Evolutionary conservation across 805 yeast genomes (phyloP).

Genomic region (Tetrapisispora nanseiensis): DNA sequence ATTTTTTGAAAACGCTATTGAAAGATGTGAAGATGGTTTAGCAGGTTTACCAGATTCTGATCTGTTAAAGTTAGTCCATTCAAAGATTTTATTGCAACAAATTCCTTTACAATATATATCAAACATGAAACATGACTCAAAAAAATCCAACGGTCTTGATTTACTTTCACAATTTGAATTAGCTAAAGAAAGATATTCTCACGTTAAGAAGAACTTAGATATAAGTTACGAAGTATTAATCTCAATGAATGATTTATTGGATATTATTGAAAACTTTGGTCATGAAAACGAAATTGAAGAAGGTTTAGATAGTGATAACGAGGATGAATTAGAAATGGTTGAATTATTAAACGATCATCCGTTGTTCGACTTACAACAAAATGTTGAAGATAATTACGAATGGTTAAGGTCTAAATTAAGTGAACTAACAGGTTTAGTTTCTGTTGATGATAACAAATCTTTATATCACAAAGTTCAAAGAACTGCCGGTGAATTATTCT

Average conservation of each 20-base stretch:
- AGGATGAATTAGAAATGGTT: conserved; percentile 30
- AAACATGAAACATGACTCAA: conserved; percentile 35
- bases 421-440: conserved; percentile 11
- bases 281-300: conserved; percentile 41
- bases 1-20: conserved; percentile 62
- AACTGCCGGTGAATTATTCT: conserved; percentile 50
- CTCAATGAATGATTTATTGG: conserved; percentile 57
- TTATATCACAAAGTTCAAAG: conserved; percentile 36
- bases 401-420: conserved; percentile 35
- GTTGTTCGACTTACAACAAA: conserved; percentile 32
- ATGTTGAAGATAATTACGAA: conserved; percentile 36
- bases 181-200: conserved; percentile 38
- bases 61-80: conserved; percentile 42
- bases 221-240: conserved; percentile 45
- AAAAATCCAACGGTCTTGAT: conserved; percentile 24
- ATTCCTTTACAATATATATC: conserved; percentile 52
- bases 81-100: conserved; percentile 46
- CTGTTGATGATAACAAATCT: conserved; percentile 9
- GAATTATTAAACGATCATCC: conserved; percentile 47
- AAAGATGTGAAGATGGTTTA: conserved; percentile 53
- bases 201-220: conserved; percentile 32
- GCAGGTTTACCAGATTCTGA: conserved; percentile 38
- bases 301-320: conserved; percentile 51
- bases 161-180: conserved; percentile 36
- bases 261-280: conserved; percentile 59